phyloP scores from a whole-genome alignment of 208 protist species.

The Naegleria fowleri region DNA sequence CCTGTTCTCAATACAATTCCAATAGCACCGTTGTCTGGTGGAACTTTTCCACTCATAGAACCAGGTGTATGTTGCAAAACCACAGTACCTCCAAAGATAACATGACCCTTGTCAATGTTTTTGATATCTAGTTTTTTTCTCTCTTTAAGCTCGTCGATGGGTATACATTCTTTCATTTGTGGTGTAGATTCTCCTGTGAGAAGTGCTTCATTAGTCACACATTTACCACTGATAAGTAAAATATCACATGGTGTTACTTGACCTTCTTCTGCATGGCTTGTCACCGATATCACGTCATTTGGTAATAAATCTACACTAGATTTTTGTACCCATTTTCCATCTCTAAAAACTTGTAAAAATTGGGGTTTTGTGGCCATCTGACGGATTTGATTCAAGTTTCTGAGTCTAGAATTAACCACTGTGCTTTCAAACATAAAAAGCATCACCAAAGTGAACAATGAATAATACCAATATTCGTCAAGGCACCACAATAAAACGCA shows the following conservation, averaged over 20 bases:
- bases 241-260: constrained; percentile 81
- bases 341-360: constrained; percentile 40
- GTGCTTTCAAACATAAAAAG: constrained; percentile 91
- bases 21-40: constrained; percentile 67
- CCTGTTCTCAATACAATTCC: constrained; percentile 96
- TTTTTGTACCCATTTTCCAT: neutral
- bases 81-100: constrained; percentile 88
- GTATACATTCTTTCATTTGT: constrained; percentile 83
- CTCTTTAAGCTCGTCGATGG: neutral
- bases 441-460: constrained; percentile 90
- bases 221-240: constrained; percentile 84
- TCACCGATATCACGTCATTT: constrained; percentile 46
- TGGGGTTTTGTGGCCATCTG: constrained; percentile 71
- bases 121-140: neutral
- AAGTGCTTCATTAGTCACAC: constrained; percentile 95
- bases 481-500: constrained; percentile 89
- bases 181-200: constrained; percentile 98
- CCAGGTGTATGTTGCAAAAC: constrained; percentile 57
- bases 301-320: neutral
- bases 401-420: constrained; percentile 82
- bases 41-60: neutral
- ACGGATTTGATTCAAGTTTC: constrained; percentile 81
- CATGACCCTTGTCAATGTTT: constrained; percentile 77
- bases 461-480: constrained; percentile 96
- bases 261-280: constrained; percentile 27